A percentile compares a stretch with the other conserved stretches of the same genome.
Conservation (phyloP, 208 protist species). For the Paratrypanosoma confusum region DNA sequence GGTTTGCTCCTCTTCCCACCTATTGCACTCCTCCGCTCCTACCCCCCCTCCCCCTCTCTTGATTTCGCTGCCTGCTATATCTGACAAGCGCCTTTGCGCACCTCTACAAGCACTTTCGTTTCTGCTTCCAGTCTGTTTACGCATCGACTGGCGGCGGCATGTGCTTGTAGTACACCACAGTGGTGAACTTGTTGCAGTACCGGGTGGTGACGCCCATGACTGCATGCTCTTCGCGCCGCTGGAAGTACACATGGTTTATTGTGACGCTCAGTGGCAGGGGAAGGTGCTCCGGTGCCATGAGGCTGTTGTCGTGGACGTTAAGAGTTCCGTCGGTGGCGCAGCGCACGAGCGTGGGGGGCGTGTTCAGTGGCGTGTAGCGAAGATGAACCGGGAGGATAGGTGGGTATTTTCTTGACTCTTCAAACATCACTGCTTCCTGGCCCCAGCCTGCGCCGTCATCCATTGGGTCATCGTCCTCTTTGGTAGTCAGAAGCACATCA, state of each 20-base stretch:
- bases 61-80: background rate
- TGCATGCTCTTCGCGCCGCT: conserved; percentile 74
- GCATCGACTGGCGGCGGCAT: conserved; percentile 2
- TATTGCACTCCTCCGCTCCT: no score
- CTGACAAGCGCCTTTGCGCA: conserved; percentile 1
- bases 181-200: conserved; percentile 86
- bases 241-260: conserved; percentile 90
- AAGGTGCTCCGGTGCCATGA: conserved; percentile 54
- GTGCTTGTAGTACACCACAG: conserved; percentile 74
- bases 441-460: conserved; percentile 72
- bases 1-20: no score
- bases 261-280: conserved; percentile 82
- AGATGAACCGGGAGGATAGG: conserved; percentile 84
- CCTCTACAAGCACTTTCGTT: no score
- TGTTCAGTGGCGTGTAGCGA: conserved; percentile 86
- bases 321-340: conserved; percentile 34
- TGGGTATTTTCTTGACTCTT: conserved; percentile 79
- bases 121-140: background rate
- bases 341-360: conserved; percentile 78
- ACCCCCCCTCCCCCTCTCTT: background rate
- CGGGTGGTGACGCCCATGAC: conserved; percentile 82
- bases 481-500: conserved; percentile 49
- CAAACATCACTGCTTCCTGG: conserved; percentile 69
- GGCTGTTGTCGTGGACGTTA: background rate
- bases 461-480: conserved; percentile 75